These are phyloP conservation scores for Medicago arabica DNA, from an alignment of 306 rosid genomes.

Conservation along the genomic window DNA sequence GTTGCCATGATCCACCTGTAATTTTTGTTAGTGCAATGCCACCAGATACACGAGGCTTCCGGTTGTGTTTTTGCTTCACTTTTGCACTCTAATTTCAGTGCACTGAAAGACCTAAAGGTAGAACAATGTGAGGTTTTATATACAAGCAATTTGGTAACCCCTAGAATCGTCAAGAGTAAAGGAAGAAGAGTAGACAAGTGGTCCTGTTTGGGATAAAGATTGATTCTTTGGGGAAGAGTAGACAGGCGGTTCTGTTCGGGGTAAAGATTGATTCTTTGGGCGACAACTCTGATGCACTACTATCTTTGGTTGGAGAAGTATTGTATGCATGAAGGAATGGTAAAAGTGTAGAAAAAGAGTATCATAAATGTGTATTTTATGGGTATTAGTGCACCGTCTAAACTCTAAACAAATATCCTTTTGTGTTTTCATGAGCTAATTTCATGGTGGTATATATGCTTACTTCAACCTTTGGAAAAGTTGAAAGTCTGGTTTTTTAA, in stretches of 20 bases:
- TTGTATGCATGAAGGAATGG: constrained; percentile 57
- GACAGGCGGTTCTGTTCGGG: constrained; percentile 56
- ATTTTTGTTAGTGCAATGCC: constrained; percentile 30
- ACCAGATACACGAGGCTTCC: constrained; percentile 23
- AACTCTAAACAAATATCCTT: constrained; percentile 37
- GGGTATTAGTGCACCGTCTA: constrained; percentile 48
- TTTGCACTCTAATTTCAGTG: constrained; percentile 35
- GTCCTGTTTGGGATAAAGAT: constrained; percentile 69
- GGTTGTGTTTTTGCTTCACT: neutral
- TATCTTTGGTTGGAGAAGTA: constrained; percentile 57
- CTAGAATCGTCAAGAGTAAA: constrained; percentile 41
- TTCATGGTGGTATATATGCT: constrained; percentile 77
- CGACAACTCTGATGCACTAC: constrained; percentile 52
- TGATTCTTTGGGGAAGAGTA: constrained; percentile 61
- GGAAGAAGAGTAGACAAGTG: constrained; percentile 49
- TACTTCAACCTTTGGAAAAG: constrained; percentile 74
- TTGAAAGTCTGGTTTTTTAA: constrained; percentile 50
- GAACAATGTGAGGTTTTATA: constrained; percentile 43
- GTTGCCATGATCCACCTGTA: constrained; percentile 53
- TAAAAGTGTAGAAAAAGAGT: constrained; percentile 40
- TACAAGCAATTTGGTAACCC: constrained; percentile 30
- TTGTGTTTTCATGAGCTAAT: constrained; percentile 38
- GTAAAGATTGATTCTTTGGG: constrained; percentile 79
- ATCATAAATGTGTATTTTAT: constrained; percentile 54
- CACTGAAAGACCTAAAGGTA: constrained; percentile 45